Conservation (phyloP, 2,329 filamentous ascomycete genomes). For the Aspergillus udagawae region DNA sequence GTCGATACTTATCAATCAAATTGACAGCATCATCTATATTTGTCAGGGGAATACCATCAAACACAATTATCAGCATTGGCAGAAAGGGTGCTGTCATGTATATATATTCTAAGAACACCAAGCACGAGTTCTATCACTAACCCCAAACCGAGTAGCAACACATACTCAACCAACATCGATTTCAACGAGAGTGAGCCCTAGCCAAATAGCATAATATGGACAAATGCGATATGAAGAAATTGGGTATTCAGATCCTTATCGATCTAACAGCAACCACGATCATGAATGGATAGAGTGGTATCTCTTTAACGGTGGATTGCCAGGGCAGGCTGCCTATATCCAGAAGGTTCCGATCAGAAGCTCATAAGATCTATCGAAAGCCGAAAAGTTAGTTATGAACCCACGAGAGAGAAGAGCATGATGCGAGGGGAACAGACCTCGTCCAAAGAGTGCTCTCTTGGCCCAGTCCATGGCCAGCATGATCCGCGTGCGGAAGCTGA, state of each 20-base stretch:
- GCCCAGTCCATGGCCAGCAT: slow-evolving; percentile 97
- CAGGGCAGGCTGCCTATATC: background rate
- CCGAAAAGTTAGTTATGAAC: slow-evolving; percentile 1
- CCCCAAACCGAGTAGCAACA: background rate
- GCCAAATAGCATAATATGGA: background rate
- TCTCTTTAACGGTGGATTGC: background rate
- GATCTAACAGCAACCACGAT: background rate
- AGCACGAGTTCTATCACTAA: background rate
- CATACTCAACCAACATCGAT: background rate
- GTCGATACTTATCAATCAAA: no score
- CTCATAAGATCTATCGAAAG: slow-evolving; percentile 49
- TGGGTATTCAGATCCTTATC: background rate
- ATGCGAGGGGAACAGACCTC: slow-evolving; percentile 61
- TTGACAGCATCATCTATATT: no score
- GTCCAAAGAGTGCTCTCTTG: slow-evolving; percentile 91
- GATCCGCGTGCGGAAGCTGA: slow-evolving; percentile 83
- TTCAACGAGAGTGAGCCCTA: background rate
- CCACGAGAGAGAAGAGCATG: background rate
- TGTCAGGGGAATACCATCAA: no score
- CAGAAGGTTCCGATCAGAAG: slow-evolving; percentile 33
- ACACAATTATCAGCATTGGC: background rate
- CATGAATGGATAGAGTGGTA: background rate
- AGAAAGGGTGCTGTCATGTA: background rate
- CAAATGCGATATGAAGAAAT: background rate
- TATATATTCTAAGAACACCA: background rate